phyloP scores from a whole-genome alignment of 2,329 filamentous ascomycete species.

The Aspergillus pseudonomiae region DNA sequence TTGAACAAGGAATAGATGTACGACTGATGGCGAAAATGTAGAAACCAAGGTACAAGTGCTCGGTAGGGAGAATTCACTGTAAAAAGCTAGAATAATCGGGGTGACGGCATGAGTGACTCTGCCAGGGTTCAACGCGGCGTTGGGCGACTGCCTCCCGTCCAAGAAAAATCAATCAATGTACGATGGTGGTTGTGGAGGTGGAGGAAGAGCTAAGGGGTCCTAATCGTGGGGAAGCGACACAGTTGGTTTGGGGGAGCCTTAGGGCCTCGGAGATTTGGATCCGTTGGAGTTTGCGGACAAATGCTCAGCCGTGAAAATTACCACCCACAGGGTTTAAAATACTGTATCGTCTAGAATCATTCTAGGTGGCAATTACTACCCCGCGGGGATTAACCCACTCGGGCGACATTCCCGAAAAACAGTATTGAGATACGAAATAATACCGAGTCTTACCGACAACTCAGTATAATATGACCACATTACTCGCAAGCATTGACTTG shows the following conservation, averaged over 20 bases:
- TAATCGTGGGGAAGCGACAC: slow-evolving; percentile 18
- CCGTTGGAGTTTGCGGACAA: slow-evolving; percentile 18
- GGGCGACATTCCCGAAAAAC: not conserved
- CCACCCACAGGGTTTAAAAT: not conserved
- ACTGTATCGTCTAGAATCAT: not conserved
- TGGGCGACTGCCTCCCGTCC: not conserved
- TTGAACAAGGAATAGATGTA: not conserved
- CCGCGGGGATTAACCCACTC: slow-evolving; percentile 17
- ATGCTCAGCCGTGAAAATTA: slow-evolving; percentile 18
- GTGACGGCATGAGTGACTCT: not conserved
- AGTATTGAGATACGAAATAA: not conserved
- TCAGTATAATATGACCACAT: too few species aligned
- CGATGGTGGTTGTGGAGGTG: slow-evolving; percentile 3
- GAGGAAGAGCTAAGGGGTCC: slow-evolving; percentile 6
- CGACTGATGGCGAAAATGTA: not conserved
- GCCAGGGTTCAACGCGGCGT: not conserved
- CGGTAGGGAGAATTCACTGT: not conserved
- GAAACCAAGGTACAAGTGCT: too few species aligned
- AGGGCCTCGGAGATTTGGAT: slow-evolving; percentile 3
- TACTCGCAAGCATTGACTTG: not conserved
- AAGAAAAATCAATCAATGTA: not conserved
- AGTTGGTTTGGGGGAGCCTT: not conserved
- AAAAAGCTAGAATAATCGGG: not conserved
- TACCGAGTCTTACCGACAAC: not conserved
- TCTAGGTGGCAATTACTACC: slow-evolving; percentile 12